Conservation (phyloP, 495 filamentous ascomycete species). For the Aspergillus indologenus region DNA sequence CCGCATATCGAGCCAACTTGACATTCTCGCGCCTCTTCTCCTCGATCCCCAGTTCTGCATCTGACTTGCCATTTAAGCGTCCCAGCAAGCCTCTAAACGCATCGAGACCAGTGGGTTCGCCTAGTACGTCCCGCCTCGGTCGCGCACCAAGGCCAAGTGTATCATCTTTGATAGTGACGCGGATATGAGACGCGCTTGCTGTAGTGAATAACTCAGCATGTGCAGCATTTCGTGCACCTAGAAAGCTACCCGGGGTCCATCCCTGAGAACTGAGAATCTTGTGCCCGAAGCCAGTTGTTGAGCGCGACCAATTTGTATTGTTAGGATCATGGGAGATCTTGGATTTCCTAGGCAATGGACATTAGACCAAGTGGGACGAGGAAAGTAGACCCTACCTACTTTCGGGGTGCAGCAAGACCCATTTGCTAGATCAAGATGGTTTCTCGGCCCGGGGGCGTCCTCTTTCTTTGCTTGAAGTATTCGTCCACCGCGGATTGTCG, state of each 20-base stretch:
- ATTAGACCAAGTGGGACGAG: not conserved
- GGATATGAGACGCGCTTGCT: conserved; percentile 74
- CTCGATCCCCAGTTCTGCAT: conserved; percentile 63
- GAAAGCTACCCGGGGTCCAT: conserved; percentile 78
- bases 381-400: conserved; percentile 44
- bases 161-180: conserved; percentile 79
- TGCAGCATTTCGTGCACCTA: conserved; percentile 69
- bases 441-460: not conserved
- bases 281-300: conserved; percentile 80
- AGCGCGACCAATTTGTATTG: conserved; percentile 85
- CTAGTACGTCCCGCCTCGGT: conserved; percentile 50
- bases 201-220: conserved; percentile 73
- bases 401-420: conserved; percentile 71
- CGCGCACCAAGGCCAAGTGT: conserved; percentile 85
- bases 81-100: conserved; percentile 81
- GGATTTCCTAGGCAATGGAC: conserved; percentile 54
- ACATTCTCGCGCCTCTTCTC: conserved; percentile 56
- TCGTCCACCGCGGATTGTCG: not conserved
- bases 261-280: conserved; percentile 81
- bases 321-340: conserved; percentile 89
- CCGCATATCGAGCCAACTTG: conserved; percentile 63
- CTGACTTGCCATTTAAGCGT: conserved; percentile 82
- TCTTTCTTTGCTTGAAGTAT: not conserved
- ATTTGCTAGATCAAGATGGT: conserved; percentile 36
- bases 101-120: conserved; percentile 75